Conservation (phyloP, 2,329 filamentous ascomycete species). For the Tolypocladium endophyticum region DNA sequence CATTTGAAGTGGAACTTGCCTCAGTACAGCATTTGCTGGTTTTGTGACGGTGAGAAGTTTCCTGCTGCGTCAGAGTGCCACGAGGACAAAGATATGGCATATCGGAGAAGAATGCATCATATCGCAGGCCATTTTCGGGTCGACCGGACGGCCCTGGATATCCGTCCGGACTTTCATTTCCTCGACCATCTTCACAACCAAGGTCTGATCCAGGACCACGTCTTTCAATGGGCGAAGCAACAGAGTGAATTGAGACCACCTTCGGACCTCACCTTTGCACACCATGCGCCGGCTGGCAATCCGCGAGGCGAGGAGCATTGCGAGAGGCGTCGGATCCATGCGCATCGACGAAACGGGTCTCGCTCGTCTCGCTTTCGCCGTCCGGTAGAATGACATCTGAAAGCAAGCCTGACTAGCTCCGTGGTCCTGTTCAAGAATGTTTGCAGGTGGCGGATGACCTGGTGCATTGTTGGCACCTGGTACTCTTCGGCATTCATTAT, state of each 20-base stretch:
- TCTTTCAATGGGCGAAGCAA: constrained; percentile 10
- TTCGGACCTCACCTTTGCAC: background rate
- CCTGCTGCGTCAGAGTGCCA: constrained; percentile 4
- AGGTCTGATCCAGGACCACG: constrained; percentile 14
- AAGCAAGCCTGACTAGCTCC: background rate
- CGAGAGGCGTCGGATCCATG: background rate
- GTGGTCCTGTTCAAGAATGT: background rate
- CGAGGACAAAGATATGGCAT: constrained; percentile 13
- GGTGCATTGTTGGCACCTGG: background rate
- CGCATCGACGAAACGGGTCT: constrained; percentile 10
- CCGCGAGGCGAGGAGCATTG: background rate
- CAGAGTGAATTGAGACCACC: constrained; percentile 9
- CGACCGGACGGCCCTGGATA: constrained; percentile 10
- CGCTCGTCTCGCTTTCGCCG: background rate
- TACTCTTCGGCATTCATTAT: background rate
- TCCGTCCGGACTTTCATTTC: constrained; percentile 29
- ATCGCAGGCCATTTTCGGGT: constrained; percentile 32
- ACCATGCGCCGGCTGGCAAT: background rate
- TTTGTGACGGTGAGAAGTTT: constrained; percentile 31
- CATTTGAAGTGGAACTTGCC: constrained; percentile 28
- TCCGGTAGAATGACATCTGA: background rate
- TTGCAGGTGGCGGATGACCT: background rate
- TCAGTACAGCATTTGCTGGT: constrained; percentile 32
- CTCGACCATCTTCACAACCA: constrained; percentile 23
- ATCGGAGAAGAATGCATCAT: constrained; percentile 35